Conservation (phyloP, 768 basidiomycete species). For the Coprinellus micaceus region DNA sequence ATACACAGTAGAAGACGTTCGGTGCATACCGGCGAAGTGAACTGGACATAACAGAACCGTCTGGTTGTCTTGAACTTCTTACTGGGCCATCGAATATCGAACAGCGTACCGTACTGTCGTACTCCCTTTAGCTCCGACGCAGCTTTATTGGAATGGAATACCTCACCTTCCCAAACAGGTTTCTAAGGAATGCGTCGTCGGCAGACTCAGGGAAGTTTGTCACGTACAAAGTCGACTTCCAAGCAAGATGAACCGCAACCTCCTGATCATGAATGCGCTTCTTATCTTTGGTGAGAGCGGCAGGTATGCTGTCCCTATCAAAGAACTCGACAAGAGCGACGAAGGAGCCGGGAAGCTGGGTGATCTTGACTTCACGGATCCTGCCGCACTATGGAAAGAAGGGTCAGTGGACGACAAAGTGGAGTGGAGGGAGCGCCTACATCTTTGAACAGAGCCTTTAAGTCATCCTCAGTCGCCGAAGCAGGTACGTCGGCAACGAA, state of each 20-base stretch:
- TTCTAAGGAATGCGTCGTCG: constrained; percentile 73
- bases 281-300: constrained; percentile 92
- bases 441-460: constrained; percentile 80
- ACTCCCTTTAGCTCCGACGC: too few relatives aligned
- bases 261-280: constrained; percentile 76
- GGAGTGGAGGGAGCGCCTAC: constrained; percentile 36
- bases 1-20: not conserved
- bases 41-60: constrained; percentile 94
- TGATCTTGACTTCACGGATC: constrained; percentile 82
- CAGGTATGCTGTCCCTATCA: constrained; percentile 75
- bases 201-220: constrained; percentile 90
- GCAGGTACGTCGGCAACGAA: constrained; percentile 73
- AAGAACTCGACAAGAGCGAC: constrained; percentile 91
- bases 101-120: constrained; percentile 82
- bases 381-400: constrained; percentile 65
- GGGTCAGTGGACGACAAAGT: not conserved
- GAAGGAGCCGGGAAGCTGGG: constrained; percentile 48
- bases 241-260: constrained; percentile 82
- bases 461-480: constrained; percentile 56
- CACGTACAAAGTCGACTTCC: constrained; percentile 92
- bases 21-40: constrained; percentile 70
- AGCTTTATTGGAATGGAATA: too few relatives aligned
- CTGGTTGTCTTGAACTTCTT: constrained; percentile 91
- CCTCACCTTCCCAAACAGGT: constrained; percentile 71
- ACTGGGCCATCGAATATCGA: constrained; percentile 97